Conservation (phyloP, 139 green algal species). For the Nannochloris sp. region DNA sequence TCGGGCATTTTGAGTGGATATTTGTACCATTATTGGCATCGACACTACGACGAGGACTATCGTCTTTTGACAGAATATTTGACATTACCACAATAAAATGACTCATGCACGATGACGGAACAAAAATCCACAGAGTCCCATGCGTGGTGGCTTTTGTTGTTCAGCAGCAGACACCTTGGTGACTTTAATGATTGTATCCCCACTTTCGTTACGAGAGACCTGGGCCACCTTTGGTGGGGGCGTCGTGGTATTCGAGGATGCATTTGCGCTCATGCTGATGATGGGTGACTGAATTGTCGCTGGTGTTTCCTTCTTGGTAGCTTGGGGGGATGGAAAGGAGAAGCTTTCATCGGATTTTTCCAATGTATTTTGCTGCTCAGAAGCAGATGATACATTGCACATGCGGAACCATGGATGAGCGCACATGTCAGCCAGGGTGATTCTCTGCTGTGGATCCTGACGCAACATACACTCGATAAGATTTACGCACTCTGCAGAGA, state of each 20-base stretch:
- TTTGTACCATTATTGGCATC: too few relatives aligned
- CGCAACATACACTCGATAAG: constrained; percentile 19
- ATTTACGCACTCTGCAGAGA: constrained; percentile 13
- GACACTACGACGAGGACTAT: too few relatives aligned
- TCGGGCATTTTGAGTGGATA: too few relatives aligned
- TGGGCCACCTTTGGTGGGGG: constrained; percentile 1
- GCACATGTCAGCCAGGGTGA: constrained; percentile 2
- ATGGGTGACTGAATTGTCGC: neutral
- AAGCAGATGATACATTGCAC: neutral
- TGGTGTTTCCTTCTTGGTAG: neutral
- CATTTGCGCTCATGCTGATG: too few relatives aligned
- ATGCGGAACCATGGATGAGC: constrained; percentile 17
- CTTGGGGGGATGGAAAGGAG: too few relatives aligned
- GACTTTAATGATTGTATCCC: neutral
- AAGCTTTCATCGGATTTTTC: too few relatives aligned
- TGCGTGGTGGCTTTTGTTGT: neutral
- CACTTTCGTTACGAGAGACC: neutral
- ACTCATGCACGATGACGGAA: too few relatives aligned
- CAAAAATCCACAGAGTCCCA: too few relatives aligned
- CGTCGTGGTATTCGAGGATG: neutral
- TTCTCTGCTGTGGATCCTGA: neutral
- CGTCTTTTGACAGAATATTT: too few relatives aligned
- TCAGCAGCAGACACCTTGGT: constrained; percentile 1
- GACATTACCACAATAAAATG: too few relatives aligned
- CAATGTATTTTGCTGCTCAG: too few relatives aligned